Percentiles rank a stretch among this genome's conserved stretches.
Evolutionary conservation across 257 asterid species (phyloP).

Genomic region (Solanum neorickii): DNA sequence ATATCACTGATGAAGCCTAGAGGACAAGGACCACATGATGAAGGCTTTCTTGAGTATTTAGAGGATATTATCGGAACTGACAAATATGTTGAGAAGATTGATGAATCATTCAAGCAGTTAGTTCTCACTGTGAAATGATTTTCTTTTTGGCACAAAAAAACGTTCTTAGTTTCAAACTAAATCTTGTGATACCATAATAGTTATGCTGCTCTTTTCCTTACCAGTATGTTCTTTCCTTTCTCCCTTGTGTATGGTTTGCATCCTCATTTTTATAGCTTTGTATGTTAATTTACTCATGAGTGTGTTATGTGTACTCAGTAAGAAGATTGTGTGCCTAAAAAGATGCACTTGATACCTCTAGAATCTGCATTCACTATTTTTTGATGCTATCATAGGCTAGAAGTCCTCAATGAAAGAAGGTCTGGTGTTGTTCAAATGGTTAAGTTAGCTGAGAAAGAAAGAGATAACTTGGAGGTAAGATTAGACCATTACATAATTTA

Average conservation of each 20-base stretch:
- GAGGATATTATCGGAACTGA: constrained; percentile 97
- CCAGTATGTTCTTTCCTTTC: neutral
- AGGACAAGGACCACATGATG: constrained; percentile 98
- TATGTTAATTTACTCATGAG: neutral
- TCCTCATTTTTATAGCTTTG: neutral
- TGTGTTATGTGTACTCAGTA: neutral
- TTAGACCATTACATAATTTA: neutral
- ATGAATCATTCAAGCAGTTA: constrained; percentile 81
- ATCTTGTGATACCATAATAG: neutral
- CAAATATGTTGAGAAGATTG: constrained; percentile 92
- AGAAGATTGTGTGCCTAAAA: neutral
- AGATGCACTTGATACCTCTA: neutral
- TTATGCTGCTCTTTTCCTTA: neutral
- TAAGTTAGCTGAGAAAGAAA: constrained; percentile 93
- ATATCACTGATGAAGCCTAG: constrained; percentile 96
- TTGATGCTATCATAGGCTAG: constrained; percentile 37
- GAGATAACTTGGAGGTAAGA: constrained; percentile 83
- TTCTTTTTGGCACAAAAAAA: neutral
- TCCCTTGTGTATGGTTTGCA: neutral
- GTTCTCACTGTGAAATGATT: constrained; percentile 8
- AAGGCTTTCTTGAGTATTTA: constrained; percentile 95
- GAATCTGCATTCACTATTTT: neutral
- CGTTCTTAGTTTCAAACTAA: neutral
- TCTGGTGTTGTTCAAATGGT: constrained; percentile 96
- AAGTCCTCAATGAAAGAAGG: constrained; percentile 73